Evolutionary conservation across 495 filamentous ascomycete genomes (phyloP), one percentile per base, ranked within the genome.

Genomic region (Aspergillus conjunctus): DNA sequence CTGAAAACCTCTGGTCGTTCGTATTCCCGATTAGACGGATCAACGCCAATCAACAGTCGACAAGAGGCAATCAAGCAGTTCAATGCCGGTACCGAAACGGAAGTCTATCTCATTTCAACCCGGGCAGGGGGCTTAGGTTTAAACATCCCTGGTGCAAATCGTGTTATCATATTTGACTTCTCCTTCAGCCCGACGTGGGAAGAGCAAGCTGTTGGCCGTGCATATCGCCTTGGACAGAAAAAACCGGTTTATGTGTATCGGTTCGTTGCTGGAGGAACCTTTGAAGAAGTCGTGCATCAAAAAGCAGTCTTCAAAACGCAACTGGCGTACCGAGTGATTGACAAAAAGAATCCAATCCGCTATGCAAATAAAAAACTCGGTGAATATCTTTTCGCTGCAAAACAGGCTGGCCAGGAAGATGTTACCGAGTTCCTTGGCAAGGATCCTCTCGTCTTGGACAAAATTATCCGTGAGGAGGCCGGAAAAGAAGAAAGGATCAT

Each of bases 241-340:
- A 97, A 96, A 63, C 79, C 81, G 1, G 92, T 96, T 2, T 96
- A 80, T 71, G 91, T 97, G 3, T 98, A 98, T 68, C 88, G 89
- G n/a, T 85, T 98, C 54, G 73, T 88, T 21, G 76, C 85, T 14
- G 91, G 85, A 5, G 93, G 92, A 2, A 96, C 92, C 0, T 91
- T 87, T 67, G 91, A 97, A 67, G 83, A 87, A 26, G 77, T 78
- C 1, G 73, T 93, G 18, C 83, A 89, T 57, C 90, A 91, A 67
- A 84, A 83, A 45, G 79, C 86, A 1, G 67, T 92, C 17, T 95
- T 89, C 80, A 98, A 98, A 68, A 85, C 77, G 18, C 89, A 95
- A 64, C 78, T 97, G 48, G 83, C 91, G 0, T 81, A 80, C 20
- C 83, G 90, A 14, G 90, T 95, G 5, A 87, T 97, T 8, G 93